Conservation (phyloP, 2,329 filamentous ascomycete species). For the Penicillium sclerotigenum region DNA sequence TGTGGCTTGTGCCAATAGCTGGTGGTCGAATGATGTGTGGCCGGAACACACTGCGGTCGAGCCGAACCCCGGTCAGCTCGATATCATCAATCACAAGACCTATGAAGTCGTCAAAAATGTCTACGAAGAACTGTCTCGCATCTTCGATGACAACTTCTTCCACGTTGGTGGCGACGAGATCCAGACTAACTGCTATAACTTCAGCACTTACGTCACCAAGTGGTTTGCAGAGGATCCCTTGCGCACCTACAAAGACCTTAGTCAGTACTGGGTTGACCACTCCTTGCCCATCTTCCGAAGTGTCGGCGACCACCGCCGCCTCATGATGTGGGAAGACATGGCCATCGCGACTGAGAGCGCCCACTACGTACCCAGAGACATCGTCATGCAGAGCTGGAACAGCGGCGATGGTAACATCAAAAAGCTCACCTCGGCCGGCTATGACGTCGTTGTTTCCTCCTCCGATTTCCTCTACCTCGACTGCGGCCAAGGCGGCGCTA, state of each 20-base stretch:
- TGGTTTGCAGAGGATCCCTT: conserved; percentile 53
- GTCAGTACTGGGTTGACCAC: conserved; percentile 55
- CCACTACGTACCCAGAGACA: conserved; percentile 48
- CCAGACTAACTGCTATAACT: conserved; percentile 57
- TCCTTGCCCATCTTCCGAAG: conserved; percentile 51
- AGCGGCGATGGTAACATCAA: conserved; percentile 51
- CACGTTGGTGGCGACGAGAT: conserved; percentile 58
- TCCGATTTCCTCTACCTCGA: conserved; percentile 57
- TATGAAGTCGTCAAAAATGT: conserved; percentile 55
- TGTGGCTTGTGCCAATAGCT: conserved; percentile 55
- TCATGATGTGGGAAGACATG: conserved; percentile 60
- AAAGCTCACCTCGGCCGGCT: conserved; percentile 51
- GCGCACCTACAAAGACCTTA: conserved; percentile 51
- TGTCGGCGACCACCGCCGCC: conserved; percentile 45
- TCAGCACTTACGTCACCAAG: conserved; percentile 48
- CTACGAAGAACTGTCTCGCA: conserved; percentile 51
- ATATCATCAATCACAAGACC: conserved; percentile 55
- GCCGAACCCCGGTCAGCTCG: conserved; percentile 57
- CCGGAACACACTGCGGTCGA: conserved; percentile 54
- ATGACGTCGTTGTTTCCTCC: conserved; percentile 56
- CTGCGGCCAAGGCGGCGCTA: conserved; percentile 54
- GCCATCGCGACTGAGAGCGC: conserved; percentile 47
- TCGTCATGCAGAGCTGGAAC: conserved; percentile 57
- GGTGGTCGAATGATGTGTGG: conserved; percentile 61
- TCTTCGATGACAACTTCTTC: conserved; percentile 55